Evolutionary conservation across 257 asterid species (phyloP).

Genomic region (Cynanchum wilfordii): DNA sequence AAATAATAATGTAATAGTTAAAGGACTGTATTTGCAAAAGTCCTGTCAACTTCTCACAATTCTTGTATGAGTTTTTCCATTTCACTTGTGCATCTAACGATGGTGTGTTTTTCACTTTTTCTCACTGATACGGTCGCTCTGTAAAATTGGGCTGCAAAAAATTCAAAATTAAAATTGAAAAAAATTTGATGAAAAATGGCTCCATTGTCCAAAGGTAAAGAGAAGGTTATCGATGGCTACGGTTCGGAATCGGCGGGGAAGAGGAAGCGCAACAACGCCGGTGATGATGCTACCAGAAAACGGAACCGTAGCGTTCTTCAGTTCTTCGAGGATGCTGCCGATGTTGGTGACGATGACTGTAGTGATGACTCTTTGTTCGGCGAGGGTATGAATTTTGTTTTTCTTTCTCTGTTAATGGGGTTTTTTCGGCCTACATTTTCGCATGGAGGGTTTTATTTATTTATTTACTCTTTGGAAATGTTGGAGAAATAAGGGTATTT

Average conservation of each 20-base stretch:
- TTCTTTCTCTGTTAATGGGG: not conserved
- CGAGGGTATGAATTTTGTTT: slow-evolving; percentile 16
- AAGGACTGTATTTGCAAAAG: slow-evolving; percentile 5
- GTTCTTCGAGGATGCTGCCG: slow-evolving; percentile 65
- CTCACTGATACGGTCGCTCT: not conserved
- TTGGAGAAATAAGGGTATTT: slow-evolving; percentile 12
- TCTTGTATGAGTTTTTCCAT: not conserved
- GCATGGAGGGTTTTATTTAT: slow-evolving; percentile 1
- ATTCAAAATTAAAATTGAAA: not conserved
- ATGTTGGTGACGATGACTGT: slow-evolving; percentile 49
- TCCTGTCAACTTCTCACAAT: not conserved
- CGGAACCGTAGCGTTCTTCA: slow-evolving; percentile 50
- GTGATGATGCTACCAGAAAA: slow-evolving; percentile 45
- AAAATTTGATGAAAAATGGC: slow-evolving; percentile 33
- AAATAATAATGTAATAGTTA: not conserved
- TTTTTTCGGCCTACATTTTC: not conserved
- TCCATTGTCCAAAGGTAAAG: slow-evolving; percentile 67
- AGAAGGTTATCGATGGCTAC: slow-evolving; percentile 49
- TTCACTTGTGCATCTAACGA: not conserved
- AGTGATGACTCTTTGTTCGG: slow-evolving; percentile 47
- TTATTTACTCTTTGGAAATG: not conserved
- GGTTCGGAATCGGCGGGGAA: slow-evolving; percentile 38
- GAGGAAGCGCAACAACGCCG: slow-evolving; percentile 38
- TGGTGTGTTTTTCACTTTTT: not conserved
- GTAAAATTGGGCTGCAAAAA: not conserved